Evolutionary conservation across 768 basidiomycete genomes (phyloP).

Genomic region (Boletales sp.): DNA sequence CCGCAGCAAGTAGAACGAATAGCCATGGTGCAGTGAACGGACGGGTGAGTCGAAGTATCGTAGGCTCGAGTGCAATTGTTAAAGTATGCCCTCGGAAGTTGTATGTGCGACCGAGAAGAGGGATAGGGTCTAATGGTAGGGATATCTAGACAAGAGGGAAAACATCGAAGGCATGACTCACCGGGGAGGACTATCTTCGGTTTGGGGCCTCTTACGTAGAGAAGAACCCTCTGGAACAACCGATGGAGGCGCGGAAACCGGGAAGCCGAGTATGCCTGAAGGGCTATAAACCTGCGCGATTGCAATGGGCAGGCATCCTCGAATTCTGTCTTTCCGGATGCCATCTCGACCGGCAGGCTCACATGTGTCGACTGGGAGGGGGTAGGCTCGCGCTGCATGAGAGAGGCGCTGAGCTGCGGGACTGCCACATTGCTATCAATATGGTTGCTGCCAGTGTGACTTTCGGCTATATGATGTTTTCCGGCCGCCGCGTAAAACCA

Average conservation of each 20-base stretch:
- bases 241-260: slow-evolving; percentile 20
- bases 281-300: not conserved
- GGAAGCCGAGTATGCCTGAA: slow-evolving; percentile 8
- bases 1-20: slow-evolving; percentile 49
- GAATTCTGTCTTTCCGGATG: slow-evolving; percentile 3
- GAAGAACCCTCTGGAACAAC: slow-evolving; percentile 1
- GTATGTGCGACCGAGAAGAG: slow-evolving; percentile 52
- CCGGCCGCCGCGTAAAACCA: too few species aligned
- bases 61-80: slow-evolving; percentile 51
- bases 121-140: slow-evolving; percentile 42
- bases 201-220: slow-evolving; percentile 57
- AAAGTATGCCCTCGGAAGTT: slow-evolving; percentile 35
- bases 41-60: slow-evolving; percentile 47
- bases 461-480: too few species aligned
- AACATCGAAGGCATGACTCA: slow-evolving; percentile 13
- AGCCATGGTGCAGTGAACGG: slow-evolving; percentile 51
- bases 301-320: slow-evolving; percentile 1
- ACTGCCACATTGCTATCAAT: too few species aligned
- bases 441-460: too few species aligned
- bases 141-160: not conserved
- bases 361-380: slow-evolving; percentile 13
- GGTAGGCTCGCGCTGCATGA: slow-evolving; percentile 12
- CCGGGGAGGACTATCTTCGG: slow-evolving; percentile 52
- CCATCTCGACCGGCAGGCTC: slow-evolving; percentile 1
- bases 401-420: not conserved